Evolutionary conservation across 1,139 yeast species (phyloP).

Genomic region (Citeromyces siamensis): DNA sequence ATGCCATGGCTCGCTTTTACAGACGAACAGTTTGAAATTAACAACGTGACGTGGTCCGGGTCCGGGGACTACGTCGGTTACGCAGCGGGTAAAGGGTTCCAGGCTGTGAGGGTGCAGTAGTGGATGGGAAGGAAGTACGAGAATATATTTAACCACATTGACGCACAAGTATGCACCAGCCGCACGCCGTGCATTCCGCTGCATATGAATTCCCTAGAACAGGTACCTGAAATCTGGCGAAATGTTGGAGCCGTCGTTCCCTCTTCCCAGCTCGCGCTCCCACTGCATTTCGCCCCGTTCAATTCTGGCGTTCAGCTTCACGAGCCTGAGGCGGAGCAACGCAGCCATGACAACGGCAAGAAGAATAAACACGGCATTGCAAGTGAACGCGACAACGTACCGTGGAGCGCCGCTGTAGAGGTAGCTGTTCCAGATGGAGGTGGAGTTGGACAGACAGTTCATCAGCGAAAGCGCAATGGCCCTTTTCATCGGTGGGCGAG

Average conservation of each 20-base stretch:
- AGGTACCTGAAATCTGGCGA: neutral
- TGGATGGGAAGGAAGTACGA: neutral
- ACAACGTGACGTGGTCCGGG: conserved; percentile 65
- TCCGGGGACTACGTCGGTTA: conserved; percentile 76
- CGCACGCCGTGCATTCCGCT: neutral
- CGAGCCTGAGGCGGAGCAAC: neutral
- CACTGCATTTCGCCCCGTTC: neutral
- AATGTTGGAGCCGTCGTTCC: neutral
- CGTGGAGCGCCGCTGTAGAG: conserved; percentile 8
- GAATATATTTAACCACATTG: neutral
- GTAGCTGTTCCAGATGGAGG: conserved; percentile 9
- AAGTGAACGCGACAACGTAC: conserved; percentile 7
- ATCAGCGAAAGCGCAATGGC: conserved; percentile 9
- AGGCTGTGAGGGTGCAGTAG: conserved; percentile 39
- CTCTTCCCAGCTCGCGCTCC: neutral
- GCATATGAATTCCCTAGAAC: neutral
- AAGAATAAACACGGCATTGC: neutral
- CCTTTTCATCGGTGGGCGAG: conserved; percentile 32
- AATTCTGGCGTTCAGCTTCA: neutral
- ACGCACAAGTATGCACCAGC: neutral
- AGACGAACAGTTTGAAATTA: conserved; percentile 50
- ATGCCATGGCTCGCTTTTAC: conserved; percentile 42
- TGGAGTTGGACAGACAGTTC: conserved; percentile 9
- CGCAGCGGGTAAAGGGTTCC: conserved; percentile 71
- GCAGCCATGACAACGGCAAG: neutral